Conservation (phyloP, 306 rosid genomes). For the Dryas octopetala region DNA sequence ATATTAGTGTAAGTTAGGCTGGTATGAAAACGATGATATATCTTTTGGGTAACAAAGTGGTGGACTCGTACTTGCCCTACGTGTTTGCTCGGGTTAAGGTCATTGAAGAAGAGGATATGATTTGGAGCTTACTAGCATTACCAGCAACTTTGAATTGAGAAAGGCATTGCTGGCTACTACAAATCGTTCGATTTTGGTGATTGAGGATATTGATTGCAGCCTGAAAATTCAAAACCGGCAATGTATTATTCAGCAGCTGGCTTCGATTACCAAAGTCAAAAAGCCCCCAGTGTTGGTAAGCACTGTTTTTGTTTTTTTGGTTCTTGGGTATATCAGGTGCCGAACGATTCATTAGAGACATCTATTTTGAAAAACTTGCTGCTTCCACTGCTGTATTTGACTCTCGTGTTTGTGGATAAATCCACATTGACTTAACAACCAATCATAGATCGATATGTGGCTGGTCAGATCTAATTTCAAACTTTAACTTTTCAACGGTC, state of each 20-base stretch:
- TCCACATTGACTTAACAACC: no score
- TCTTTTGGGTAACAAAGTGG: neutral
- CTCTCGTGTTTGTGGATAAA: no score
- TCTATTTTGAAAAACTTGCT: no score
- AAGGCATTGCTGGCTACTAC: slow-evolving; percentile 28
- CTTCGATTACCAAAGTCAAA: neutral
- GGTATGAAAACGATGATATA: no score
- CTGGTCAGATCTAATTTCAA: no score
- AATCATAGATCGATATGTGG: no score
- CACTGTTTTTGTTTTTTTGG: no score
- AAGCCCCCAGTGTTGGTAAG: slow-evolving; percentile 38
- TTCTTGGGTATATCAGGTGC: no score
- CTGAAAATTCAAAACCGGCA: neutral
- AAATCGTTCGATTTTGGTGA: slow-evolving; percentile 43
- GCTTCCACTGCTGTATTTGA: no score
- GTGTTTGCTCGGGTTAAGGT: slow-evolving; percentile 24
- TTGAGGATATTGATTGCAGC: slow-evolving; percentile 46
- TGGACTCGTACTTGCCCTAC: slow-evolving; percentile 33
- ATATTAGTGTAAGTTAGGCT: no score
- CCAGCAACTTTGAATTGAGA: slow-evolving; percentile 26
- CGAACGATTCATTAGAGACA: no score
- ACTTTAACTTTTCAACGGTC: no score
- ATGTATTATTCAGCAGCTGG: neutral
- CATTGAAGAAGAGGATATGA: slow-evolving; percentile 30
- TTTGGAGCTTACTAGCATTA: slow-evolving; percentile 31